These are phyloP conservation scores for Umbelopsis sp. DNA, from an alignment of 192 early-diverging fungal genomes.

Conservation along the genomic window DNA sequence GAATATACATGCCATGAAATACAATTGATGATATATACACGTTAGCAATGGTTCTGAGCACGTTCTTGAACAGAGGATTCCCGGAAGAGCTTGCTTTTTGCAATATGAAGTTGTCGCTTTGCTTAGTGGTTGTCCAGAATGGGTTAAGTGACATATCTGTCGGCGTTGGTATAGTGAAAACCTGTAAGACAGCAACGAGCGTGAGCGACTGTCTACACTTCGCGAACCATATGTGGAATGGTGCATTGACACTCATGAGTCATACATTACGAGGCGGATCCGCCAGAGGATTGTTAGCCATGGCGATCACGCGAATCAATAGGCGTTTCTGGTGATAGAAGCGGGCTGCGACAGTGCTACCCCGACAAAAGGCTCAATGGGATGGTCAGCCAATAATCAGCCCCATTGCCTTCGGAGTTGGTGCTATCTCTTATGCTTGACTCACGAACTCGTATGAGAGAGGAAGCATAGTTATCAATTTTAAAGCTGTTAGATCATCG, in stretches of 20 bases:
- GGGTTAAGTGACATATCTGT: conserved; percentile 55
- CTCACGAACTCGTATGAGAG: too few species aligned
- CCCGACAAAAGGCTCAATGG: too few species aligned
- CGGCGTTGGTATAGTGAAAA: conserved; percentile 52
- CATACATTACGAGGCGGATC: conserved; percentile 17
- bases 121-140: conserved; percentile 65
- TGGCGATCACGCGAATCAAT: not conserved
- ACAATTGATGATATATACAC: conserved; percentile 53
- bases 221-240: too few species aligned
- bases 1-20: too few species aligned
- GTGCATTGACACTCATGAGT: not conserved
- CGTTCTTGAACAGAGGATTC: conserved; percentile 59
- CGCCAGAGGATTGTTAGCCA: conserved; percentile 15
- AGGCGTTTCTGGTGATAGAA: not conserved
- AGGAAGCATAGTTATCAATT: too few species aligned
- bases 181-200: not conserved
- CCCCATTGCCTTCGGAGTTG: too few species aligned
- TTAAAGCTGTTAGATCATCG: too few species aligned
- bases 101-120: conserved; percentile 65
- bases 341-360: too few species aligned
- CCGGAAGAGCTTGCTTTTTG: conserved; percentile 65
- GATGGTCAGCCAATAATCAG: too few species aligned
- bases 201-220: not conserved
- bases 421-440: too few species aligned
- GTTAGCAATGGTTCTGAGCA: conserved; percentile 89